phyloP scores from a whole-genome alignment of 768 basidiomycete species.

The Tubosaeta sp. region DNA sequence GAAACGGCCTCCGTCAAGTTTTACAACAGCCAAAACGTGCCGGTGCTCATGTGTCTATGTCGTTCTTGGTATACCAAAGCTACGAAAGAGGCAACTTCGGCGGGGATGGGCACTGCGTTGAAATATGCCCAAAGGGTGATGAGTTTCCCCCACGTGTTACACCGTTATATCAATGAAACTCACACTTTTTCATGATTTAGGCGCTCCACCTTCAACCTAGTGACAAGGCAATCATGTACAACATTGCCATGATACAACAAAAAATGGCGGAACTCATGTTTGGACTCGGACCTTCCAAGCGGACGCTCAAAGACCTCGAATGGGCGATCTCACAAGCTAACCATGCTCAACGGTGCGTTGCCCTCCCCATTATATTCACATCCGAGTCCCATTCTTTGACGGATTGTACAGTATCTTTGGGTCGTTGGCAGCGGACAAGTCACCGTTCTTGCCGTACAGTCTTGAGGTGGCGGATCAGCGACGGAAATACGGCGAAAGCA shows the following conservation, averaged over 20 bases:
- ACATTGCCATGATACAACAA: slow-evolving; percentile 98
- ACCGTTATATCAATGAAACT: not conserved
- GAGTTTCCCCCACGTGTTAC: not conserved
- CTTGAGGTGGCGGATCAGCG: slow-evolving; percentile 87
- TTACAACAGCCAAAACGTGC: slow-evolving; percentile 66
- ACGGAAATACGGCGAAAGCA: slow-evolving; percentile 81
- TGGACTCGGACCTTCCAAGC: slow-evolving; percentile 64
- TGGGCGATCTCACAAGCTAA: slow-evolving; percentile 74
- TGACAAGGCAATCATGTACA: slow-evolving; percentile 90
- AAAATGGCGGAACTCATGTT: slow-evolving; percentile 91
- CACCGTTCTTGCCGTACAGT: slow-evolving; percentile 72
- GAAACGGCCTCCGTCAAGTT: slow-evolving; percentile 84
- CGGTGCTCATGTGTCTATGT: slow-evolving; percentile 80
- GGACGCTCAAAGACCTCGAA: slow-evolving; percentile 76
- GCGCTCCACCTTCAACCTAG: slow-evolving; percentile 78
- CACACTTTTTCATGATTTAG: slow-evolving; percentile 36
- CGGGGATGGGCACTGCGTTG: slow-evolving; percentile 79
- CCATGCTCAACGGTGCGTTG: slow-evolving; percentile 78
- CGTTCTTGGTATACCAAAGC: slow-evolving; percentile 95
- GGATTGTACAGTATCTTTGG: slow-evolving; percentile 62
- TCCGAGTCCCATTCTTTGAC: not conserved
- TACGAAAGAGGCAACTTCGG: slow-evolving; percentile 80
- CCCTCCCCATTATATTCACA: not conserved
- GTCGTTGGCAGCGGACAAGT: slow-evolving; percentile 71
- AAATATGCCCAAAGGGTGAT: slow-evolving; percentile 75